Base-by-base conservation (phyloP, 2,329 filamentous ascomycete genomes). In the Colletotrichum nymphaeae region DNA sequence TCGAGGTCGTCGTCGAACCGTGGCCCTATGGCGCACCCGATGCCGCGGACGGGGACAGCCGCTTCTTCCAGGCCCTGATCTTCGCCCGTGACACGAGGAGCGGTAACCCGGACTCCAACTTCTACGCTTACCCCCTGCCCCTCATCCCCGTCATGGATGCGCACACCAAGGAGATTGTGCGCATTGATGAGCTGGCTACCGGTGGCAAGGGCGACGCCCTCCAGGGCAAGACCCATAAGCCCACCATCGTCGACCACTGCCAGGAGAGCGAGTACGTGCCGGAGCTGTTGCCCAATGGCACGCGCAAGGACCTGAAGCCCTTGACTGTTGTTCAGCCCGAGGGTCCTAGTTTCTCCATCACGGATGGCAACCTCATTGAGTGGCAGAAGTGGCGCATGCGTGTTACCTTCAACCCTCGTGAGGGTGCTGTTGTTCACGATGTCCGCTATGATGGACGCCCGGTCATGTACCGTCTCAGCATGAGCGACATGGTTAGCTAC, bases 281-380 rank as follows among this genome's bases (percentile, higher is more conserved):
- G 0, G 84, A 86, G 78, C 87, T 76, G 76, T 84, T 76, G 56
- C 81, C 75, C 52, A 80, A 69, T 66, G 85, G 86, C 1, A 82
- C 82, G 3, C 79, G 88, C 19, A 84, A 85, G 75, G 87, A 88
- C 63, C 77, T 90, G 24, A 93, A 92, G 82, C 90, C 90, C 0
- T 83, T 93, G 76, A 89, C 90, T 67, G 88, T 92, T 12, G 80
- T 87, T 5, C 90, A 92, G 76, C 90, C 90, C 0, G 89, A 91
- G 26, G 90, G 90, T 0, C 87, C 89, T 0, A 90, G 88, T 1
- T 92, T 92, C 81, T 85, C 81, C 3, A 84, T 91, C 28, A 82
- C 78, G 76, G 64, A 64, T n/a, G 73, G 83, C 78, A 81, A 78
- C 69, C 58, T 74, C 42, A 77, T 85, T 14, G 78, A 83, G 76